Percentiles rank a stretch among this genome's conserved stretches.
Conservation (phyloP, 306 rosid species). For the Urtica urens region DNA sequence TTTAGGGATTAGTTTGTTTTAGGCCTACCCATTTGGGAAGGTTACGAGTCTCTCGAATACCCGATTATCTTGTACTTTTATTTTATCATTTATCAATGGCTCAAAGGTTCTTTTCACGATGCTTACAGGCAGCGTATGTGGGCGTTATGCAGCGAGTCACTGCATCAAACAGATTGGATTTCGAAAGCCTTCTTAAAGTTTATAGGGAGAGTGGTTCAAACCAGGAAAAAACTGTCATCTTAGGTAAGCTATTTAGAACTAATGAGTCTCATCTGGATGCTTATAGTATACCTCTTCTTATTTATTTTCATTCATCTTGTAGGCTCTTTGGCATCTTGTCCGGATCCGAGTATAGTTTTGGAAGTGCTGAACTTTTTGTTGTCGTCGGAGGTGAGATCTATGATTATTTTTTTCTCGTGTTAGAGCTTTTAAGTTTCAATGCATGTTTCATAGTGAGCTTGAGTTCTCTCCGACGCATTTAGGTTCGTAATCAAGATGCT, state of each 20-base stretch:
- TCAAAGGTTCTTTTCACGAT: slow-evolving; percentile 23
- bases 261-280: not conserved
- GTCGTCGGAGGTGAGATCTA: slow-evolving; percentile 25
- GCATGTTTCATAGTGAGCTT: slow-evolving; percentile 18
- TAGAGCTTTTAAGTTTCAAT: not conserved
- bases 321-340: slow-evolving; percentile 33
- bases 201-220: slow-evolving; percentile 78
- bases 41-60: too few species aligned
- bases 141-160: slow-evolving; percentile 62
- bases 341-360: slow-evolving; percentile 30
- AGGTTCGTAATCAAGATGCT: slow-evolving; percentile 92
- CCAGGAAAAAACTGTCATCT: slow-evolving; percentile 84
- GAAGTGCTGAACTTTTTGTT: slow-evolving; percentile 39
- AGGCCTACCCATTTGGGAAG: slow-evolving; percentile 1
- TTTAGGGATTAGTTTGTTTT: too few species aligned
- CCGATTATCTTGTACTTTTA: too few species aligned
- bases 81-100: too few species aligned
- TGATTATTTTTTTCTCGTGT: slow-evolving; percentile 7
- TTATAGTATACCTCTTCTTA: not conserved
- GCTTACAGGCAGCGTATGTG: slow-evolving; percentile 70
- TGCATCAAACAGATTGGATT: slow-evolving; percentile 41
- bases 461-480: slow-evolving; percentile 3
- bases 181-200: slow-evolving; percentile 65
- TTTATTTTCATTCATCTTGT: slow-evolving; percentile 6
- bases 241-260: slow-evolving; percentile 34